Base-by-base conservation (phyloP, 495 filamentous ascomycete species). In the Physcia stellaris region DNA sequence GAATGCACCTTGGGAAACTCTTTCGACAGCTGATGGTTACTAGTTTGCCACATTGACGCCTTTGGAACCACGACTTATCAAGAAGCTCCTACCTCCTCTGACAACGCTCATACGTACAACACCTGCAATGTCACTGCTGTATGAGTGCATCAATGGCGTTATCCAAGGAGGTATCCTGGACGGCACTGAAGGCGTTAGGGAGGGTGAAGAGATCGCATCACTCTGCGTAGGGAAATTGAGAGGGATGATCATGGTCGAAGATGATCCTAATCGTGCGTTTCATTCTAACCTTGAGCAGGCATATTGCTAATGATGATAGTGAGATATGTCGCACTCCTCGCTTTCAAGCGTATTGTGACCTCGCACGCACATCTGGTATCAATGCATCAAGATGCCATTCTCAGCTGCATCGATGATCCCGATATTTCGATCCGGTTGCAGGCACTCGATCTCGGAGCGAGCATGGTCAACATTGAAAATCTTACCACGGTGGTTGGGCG, bases 81-180 rank as follows among this genome's bases (percentile, higher is more conserved):
- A 82, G 39, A 98, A 98, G 55, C 67, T 98, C n/a, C 62, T 95
- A 10, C 85, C 87, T n/a, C 92, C 90, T 13, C 64, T 98, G 39
- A 92, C 85, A 1, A 83, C 80, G 46, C 77, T 98, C 15, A 96
- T 98, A 45, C 78, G 79, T 46, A 93, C 86, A 2, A 96, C 92
- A 1, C 78, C 83, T 19, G 92, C 90, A 6, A 98, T 94, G 90
- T 95, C 88, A 4, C 60, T 98, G 13, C 63, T 96, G 4, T 98
- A 98, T 41, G 90, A 98, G 55, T 98, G 92, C 50, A 94, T 98
- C 51, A 95, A 93, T 58, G 92, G 90, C 15, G 88, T 98, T 42
- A 93, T 98, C 24, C 86, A 93, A 55, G 92, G 90, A 7, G 90
- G 90, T 1, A 92, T 98, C 40, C 62, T 98, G 21, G 83, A 83